Conservation (phyloP, 805 yeast species). For the Hanseniaspora clermontiae region DNA sequence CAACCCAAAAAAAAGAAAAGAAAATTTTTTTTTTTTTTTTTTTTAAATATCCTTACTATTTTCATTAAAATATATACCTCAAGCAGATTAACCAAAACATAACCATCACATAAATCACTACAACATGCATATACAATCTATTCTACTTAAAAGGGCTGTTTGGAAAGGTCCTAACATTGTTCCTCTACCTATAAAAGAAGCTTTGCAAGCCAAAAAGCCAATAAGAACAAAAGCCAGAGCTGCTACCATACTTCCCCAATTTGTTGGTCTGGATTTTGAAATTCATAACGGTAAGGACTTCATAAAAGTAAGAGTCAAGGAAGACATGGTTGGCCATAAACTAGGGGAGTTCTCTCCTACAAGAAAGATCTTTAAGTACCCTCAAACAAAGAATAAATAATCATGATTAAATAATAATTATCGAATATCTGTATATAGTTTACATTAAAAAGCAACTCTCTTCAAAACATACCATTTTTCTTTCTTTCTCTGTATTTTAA, state of each 20-base stretch:
- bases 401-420: neutral
- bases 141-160: constrained; percentile 38
- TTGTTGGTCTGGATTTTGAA: constrained; percentile 87
- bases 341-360: constrained; percentile 94
- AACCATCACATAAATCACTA: neutral
- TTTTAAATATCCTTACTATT: no score
- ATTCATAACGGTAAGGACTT: constrained; percentile 94
- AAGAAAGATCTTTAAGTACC: constrained; percentile 73
- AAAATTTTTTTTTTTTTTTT: no score
- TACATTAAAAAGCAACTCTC: no score
- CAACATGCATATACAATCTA: constrained; percentile 15
- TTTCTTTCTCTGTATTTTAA: neutral
- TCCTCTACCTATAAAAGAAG: constrained; percentile 84
- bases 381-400: constrained; percentile 54
- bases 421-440: neutral
- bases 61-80: no score
- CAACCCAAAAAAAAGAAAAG: neutral
- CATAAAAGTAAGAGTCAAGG: constrained; percentile 72
- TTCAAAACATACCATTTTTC: neutral
- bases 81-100: neutral
- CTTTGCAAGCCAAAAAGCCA: constrained; percentile 66
- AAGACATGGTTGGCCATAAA: constrained; percentile 94
- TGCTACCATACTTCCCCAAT: constrained; percentile 89
- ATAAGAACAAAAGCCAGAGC: constrained; percentile 92
- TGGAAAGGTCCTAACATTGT: constrained; percentile 86